Evolutionary conservation across 495 filamentous ascomycete genomes (phyloP), one percentile per base, ranked within the genome.

Genomic region (Cudoniella acicularis): DNA sequence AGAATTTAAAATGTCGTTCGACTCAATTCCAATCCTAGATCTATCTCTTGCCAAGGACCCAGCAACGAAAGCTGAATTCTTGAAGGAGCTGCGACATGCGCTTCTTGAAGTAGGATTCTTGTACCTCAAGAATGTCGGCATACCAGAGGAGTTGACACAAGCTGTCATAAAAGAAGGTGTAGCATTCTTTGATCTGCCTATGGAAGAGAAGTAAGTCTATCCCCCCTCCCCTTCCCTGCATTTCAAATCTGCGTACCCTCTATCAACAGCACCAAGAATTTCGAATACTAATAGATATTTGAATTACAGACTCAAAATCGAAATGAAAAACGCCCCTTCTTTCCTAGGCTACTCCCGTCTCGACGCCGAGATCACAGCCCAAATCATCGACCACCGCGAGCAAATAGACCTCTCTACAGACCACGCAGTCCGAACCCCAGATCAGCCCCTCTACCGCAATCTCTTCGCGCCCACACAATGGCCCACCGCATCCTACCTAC

Each of bases 41-140:
- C 83, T 92, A 56, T 80, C 89, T 1, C 75, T 83, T 21, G 79
- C 87, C 23, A 70, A 75, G 52, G 75, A 83, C 47, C 72, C 85
- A n/a, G 68, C 75, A 9, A 92, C 89, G 0, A 96, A 96, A 71
- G 77, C 86, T 0, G 66, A 61, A 8, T 97, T 96, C 69, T 77
- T 98, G 0, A 72, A 79, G 0, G 71, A 86, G 10, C 79, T 98
- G 13, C 87, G 87, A 18, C 77, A 89, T 64, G 91, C 92, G 0
- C 76, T 98, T 25, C 81, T 98, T 66, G 88, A 93, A 72, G 90
- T 96, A 27, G 94, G 94, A 3, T 97, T 98, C 68, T 76, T 97
- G 55, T 98, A 98, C 65, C 82, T 98, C 52, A 84, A 83, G 61
- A 92, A 97, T 67, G 85, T 89, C 1, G 90, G 90, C 2, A 84